Evolutionary conservation across 345 rosid genomes (phyloP).

Genomic region (Heritiera littoralis): DNA sequence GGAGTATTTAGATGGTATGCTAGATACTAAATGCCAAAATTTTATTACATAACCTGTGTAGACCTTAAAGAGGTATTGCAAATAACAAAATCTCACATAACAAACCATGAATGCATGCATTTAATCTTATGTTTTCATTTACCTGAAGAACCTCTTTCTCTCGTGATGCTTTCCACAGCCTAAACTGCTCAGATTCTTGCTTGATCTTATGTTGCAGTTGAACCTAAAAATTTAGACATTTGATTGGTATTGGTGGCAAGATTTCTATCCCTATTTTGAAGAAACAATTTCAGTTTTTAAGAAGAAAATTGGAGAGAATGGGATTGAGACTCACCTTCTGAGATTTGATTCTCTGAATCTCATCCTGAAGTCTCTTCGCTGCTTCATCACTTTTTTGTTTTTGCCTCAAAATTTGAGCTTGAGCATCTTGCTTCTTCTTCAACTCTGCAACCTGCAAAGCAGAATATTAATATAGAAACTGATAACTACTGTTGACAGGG

Average conservation of each 20-base stretch:
- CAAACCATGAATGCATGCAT: background rate
- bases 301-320: background rate
- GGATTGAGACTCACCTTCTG: slow-evolving; percentile 13
- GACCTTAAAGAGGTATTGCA: background rate
- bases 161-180: slow-evolving; percentile 78
- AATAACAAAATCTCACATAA: background rate
- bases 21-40: background rate
- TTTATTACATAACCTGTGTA: background rate
- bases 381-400: slow-evolving; percentile 7
- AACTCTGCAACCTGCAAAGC: slow-evolving; percentile 67
- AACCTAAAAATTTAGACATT: slow-evolving; percentile 3
- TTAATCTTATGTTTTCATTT: slow-evolving; percentile 2
- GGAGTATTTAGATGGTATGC: background rate
- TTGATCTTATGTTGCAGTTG: slow-evolving; percentile 22
- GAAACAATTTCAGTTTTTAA: background rate
- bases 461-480: slow-evolving; percentile 17
- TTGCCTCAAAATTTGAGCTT: background rate
- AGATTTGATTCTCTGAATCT: slow-evolving; percentile 5
- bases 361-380: background rate
- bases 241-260: background rate
- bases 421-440: slow-evolving; percentile 33
- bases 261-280: background rate
- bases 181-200: slow-evolving; percentile 23
- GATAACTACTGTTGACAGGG: slow-evolving; percentile 8
- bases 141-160: slow-evolving; percentile 99